Percentiles rank a stretch among this genome's conserved stretches.
Conservation (phyloP, 495 filamentous ascomycete genomes). For the Hypoxylon trugodes region DNA sequence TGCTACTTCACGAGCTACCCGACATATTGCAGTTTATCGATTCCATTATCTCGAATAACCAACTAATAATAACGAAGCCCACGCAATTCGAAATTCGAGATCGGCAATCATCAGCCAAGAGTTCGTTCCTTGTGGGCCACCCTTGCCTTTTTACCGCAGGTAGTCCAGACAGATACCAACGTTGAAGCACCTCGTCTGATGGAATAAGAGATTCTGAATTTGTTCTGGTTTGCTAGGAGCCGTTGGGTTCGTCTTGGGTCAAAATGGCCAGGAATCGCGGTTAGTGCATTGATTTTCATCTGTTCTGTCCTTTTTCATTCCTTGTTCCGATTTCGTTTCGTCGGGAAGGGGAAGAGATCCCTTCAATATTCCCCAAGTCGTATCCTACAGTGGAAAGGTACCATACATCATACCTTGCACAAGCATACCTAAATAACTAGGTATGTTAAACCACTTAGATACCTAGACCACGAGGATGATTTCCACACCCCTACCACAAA, state of each 20-base stretch:
- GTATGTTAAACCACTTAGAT: conserved; percentile 15
- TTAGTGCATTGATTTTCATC: conserved; percentile 45
- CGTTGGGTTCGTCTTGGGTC: conserved; percentile 6
- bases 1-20: conserved; percentile 12
- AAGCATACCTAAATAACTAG: too few species aligned
- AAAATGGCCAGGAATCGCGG: conserved; percentile 59
- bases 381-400: conserved; percentile 19
- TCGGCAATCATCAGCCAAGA: conserved; percentile 21
- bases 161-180: conserved; percentile 19
- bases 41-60: conserved; percentile 10
- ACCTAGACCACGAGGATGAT: conserved; percentile 5
- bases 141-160: conserved; percentile 21
- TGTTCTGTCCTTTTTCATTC: conserved; percentile 1
- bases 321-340: not conserved
- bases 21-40: conserved; percentile 17
- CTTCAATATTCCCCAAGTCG: conserved; percentile 7
- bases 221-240: conserved; percentile 7
- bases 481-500: conserved; percentile 7
- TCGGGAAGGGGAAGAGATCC: conserved; percentile 8
- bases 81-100: conserved; percentile 15
- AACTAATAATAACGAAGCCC: conserved; percentile 13
- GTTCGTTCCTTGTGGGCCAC: conserved; percentile 29
- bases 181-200: conserved; percentile 22
- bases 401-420: conserved; percentile 34
- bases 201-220: conserved; percentile 22